Evolutionary conservation across 768 basidiomycete genomes (phyloP).

Genomic region (Collybia mongolica): DNA sequence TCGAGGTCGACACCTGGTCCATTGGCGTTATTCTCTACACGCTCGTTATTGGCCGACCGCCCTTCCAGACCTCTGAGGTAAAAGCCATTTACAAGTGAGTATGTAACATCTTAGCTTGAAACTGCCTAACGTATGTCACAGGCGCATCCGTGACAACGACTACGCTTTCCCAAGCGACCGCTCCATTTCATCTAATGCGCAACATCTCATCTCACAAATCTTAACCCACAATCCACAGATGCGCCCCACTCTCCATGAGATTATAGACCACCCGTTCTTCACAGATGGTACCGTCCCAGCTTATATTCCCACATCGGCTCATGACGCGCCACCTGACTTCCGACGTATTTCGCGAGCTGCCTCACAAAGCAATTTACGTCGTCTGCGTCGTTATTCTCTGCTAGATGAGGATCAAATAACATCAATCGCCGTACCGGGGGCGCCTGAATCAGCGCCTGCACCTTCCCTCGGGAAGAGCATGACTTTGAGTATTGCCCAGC

Average conservation of each 20-base stretch:
- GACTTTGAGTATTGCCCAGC: conserved; percentile 69
- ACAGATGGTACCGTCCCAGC: conserved; percentile 75
- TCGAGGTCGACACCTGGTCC: conserved; percentile 98
- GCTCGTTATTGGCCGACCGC: conserved; percentile 89
- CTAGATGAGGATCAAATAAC: conserved; percentile 62
- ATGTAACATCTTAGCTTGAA: background rate
- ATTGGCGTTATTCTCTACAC: conserved; percentile 98
- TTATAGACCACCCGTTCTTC: conserved; percentile 86
- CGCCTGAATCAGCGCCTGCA: conserved; percentile 21
- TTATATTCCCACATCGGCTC: conserved; percentile 77
- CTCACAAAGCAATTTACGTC: conserved; percentile 68
- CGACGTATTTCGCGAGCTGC: conserved; percentile 57
- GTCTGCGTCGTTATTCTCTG: conserved; percentile 58
- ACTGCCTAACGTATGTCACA: conserved; percentile 23
- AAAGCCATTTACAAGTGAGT: conserved; percentile 91
- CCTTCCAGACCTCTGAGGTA: conserved; percentile 98
- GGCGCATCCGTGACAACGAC: conserved; percentile 90
- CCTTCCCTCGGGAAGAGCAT: conserved; percentile 33
- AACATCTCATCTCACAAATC: conserved; percentile 79
- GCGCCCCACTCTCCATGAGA: conserved; percentile 82
- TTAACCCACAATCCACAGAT: conserved; percentile 80
- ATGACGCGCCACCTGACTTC: conserved; percentile 76
- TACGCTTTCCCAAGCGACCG: conserved; percentile 89
- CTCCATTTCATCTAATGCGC: conserved; percentile 65
- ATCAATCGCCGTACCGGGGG: conserved; percentile 40